These are phyloP conservation scores for Lasiodiplodia theobromae DNA, from an alignment of 2,329 filamentous ascomycete species.

Conservation along the genomic window DNA sequence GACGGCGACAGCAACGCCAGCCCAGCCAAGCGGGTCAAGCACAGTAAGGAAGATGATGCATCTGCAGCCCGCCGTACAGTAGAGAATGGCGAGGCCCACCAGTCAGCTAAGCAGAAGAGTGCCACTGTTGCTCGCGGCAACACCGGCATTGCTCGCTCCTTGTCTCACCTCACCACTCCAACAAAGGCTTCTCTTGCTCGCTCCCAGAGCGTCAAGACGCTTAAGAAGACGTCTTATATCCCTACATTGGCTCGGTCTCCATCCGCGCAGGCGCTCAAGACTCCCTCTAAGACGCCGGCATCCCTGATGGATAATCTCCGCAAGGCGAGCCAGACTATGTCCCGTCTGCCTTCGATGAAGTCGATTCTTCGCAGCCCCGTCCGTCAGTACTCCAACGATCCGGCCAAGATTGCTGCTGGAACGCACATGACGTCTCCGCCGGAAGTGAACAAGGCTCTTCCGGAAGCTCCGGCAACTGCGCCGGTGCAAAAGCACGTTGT, in stretches of 20 bases:
- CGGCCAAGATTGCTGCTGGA: slow-evolving; percentile 65
- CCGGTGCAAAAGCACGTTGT: slow-evolving; percentile 80
- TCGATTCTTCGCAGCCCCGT: slow-evolving; percentile 69
- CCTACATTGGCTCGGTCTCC: slow-evolving; percentile 61
- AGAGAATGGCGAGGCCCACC: slow-evolving; percentile 42
- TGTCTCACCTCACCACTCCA: slow-evolving; percentile 70
- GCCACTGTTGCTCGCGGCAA: slow-evolving; percentile 44
- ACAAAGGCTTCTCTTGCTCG: slow-evolving; percentile 77
- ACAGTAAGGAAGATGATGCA: slow-evolving; percentile 71
- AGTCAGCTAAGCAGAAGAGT: slow-evolving; percentile 59
- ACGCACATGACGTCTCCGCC: slow-evolving; percentile 61
- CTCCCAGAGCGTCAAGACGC: slow-evolving; percentile 59
- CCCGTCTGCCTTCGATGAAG: slow-evolving; percentile 62
- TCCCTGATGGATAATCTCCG: slow-evolving; percentile 47
- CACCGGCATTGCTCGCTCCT: slow-evolving; percentile 53
- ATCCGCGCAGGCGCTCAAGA: slow-evolving; percentile 59
- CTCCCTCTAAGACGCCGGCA: slow-evolving; percentile 44
- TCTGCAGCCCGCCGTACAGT: slow-evolving; percentile 68
- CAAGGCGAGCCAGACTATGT: slow-evolving; percentile 54
- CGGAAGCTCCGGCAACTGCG: slow-evolving; percentile 66
- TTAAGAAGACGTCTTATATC: slow-evolving; percentile 58
- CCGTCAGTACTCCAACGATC: slow-evolving; percentile 66
- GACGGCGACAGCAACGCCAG: slow-evolving; percentile 47
- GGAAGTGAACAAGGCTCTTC: slow-evolving; percentile 60
- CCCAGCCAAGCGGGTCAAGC: slow-evolving; percentile 73